Base-by-base conservation (phyloP, 2,329 filamentous ascomycete genomes). In the Plectosphaerella sp. region DNA sequence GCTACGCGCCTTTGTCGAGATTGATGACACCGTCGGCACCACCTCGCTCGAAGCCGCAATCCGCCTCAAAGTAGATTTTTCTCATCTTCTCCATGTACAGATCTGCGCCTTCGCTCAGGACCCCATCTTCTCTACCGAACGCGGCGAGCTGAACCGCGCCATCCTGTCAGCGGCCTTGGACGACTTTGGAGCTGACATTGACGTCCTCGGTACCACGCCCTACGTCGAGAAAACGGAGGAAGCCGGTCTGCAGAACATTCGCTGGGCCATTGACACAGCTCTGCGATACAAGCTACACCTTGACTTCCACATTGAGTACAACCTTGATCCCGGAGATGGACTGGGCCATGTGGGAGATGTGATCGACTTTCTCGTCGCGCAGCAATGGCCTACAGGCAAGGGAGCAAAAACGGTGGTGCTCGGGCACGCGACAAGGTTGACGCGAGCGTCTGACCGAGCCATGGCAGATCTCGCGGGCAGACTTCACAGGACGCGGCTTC, bases 251-350 rank as follows among this genome's bases (percentile, higher is more conserved):
- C 62, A 64, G 47, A 90, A 89, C 59, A 79, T 88, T 16, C 70
- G 77, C 16, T 89, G 83, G 81, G 81, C 86, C 15, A 70, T 87
- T 39, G 68, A 73, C 2, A 71, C 75, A 22, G 83, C 83, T 2
- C 62, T 84, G 37, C 55, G 68, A 20, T 62, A 74, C 39, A 61
- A 65, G 2, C 73, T 84, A 48, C 81, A 87, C 62, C 66, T 90
- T 5, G 87, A 90, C 60, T 82, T 89, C 45, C 87, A 90, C 62
- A 73, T 90, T 6, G 87, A 90, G 64, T 89, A 90, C 63, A 83
- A 84, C 52, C 69, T 89, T 3, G 76, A 84, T 49, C 54, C 51
- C 1, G 57, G 60, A 1, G 50, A 47, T 15, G 41, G 67, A 2
- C 72, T 80, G 1, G 66, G 82, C 0, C 67, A 84, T 50, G 67